phyloP scores from a whole-genome alignment of 768 basidiomycete genomes.

The Termitomyces sp. region DNA sequence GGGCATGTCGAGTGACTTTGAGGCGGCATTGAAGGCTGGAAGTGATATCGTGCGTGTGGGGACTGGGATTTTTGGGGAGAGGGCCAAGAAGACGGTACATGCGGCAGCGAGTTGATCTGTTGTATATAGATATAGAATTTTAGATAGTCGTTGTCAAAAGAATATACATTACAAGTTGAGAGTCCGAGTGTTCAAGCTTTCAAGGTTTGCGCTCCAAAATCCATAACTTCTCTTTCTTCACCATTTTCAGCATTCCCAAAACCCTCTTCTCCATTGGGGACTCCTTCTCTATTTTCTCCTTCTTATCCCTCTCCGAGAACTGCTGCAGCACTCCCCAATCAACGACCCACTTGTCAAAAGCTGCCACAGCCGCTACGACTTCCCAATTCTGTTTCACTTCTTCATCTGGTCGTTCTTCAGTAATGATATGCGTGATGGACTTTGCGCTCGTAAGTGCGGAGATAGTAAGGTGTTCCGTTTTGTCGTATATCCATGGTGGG shows the following conservation, averaged over 20 bases:
- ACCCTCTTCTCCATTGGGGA: slow-evolving; percentile 9
- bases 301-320: background rate
- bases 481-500: slow-evolving; percentile 67
- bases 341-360: slow-evolving; percentile 21
- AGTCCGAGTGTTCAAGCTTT: background rate
- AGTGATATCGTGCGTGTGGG: slow-evolving; percentile 90
- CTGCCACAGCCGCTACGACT: slow-evolving; percentile 31
- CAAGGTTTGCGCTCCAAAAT: slow-evolving; percentile 33
- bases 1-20: slow-evolving; percentile 98
- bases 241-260: slow-evolving; percentile 28
- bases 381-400: slow-evolving; percentile 30
- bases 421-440: slow-evolving; percentile 57
- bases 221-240: slow-evolving; percentile 38
- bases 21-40: slow-evolving; percentile 76
- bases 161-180: background rate
- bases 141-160: too few relatives aligned
- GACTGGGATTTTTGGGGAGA: slow-evolving; percentile 80
- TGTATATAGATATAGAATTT: background rate
- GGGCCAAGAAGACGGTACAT: slow-evolving; percentile 46
- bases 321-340: slow-evolving; percentile 21
- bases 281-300: slow-evolving; percentile 8
- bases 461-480: slow-evolving; percentile 62
- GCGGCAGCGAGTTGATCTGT: background rate
- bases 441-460: slow-evolving; percentile 30
- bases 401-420: slow-evolving; percentile 34